A percentile compares a stretch with the other conserved stretches of the same genome.
Evolutionary conservation across 2,329 filamentous ascomycete genomes (phyloP).

Genomic region (Fusarium luffae): DNA sequence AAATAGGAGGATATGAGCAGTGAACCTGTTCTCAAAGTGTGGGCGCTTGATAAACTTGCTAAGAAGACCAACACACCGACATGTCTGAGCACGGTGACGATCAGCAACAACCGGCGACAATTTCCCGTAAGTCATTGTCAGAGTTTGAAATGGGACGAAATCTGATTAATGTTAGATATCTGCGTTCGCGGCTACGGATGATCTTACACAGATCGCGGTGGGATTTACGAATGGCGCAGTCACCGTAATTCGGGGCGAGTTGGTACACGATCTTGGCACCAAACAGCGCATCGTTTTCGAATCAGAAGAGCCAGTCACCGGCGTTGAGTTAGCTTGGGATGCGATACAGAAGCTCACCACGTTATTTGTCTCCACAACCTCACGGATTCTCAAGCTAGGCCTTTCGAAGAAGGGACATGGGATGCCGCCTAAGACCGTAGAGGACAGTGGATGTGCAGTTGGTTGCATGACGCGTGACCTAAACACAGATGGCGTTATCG

Average conservation of each 20-base stretch:
- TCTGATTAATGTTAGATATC: conserved; percentile 69
- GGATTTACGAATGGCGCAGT: conserved; percentile 97
- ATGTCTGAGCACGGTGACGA: conserved; percentile 84
- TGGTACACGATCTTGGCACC: conserved; percentile 94
- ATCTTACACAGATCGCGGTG: conserved; percentile 91
- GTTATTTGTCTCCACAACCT: conserved; percentile 92
- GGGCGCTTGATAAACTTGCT: conserved; percentile 92
- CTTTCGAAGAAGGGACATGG: conserved; percentile 91
- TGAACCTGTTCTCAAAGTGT: conserved; percentile 94
- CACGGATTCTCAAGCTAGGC: conserved; percentile 84
- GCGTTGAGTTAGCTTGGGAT: conserved; percentile 78
- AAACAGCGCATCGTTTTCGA: conserved; percentile 96
- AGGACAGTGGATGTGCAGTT: conserved; percentile 90
- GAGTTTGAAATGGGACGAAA: fast-evolving
- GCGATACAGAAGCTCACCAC: conserved; percentile 68
- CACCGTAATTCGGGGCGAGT: conserved; percentile 90
- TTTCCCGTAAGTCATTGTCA: conserved; percentile 75
- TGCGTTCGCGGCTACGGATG: conserved; percentile 86
- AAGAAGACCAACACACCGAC: conserved; percentile 93
- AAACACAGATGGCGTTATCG: conserved; percentile 83
- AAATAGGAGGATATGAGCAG: conserved; percentile 82
- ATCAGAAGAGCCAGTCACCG: conserved; percentile 95
- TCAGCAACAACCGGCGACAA: conserved; percentile 90
- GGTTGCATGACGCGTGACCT: conserved; percentile 93
- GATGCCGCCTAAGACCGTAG: conserved; percentile 85